phyloP scores from a whole-genome alignment of 306 rosid species.

The Clitoria ternatea region DNA sequence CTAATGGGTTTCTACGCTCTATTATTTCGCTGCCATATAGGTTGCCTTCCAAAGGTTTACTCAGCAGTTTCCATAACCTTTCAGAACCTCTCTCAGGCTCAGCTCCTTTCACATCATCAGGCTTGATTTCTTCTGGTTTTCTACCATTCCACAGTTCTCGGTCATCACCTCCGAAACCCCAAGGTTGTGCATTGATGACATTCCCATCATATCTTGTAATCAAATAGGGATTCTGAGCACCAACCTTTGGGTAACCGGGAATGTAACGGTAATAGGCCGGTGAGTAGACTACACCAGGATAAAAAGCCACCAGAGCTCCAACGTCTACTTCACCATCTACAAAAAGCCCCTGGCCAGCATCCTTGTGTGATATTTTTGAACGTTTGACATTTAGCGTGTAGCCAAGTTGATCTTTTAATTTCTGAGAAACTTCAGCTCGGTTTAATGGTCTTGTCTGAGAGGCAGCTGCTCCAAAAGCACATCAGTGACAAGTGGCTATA shows the following conservation, averaged over 20 bases:
- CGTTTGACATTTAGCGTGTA: slow-evolving; percentile 66
- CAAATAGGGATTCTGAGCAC: slow-evolving; percentile 70
- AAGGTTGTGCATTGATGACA: slow-evolving; percentile 82
- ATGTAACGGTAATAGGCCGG: slow-evolving; percentile 82
- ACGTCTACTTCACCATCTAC: slow-evolving; percentile 69
- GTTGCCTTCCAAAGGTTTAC: slow-evolving; percentile 71
- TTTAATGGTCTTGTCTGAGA: slow-evolving; percentile 55
- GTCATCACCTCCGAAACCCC: slow-evolving; percentile 72
- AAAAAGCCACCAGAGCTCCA: slow-evolving; percentile 74
- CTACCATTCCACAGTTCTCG: slow-evolving; percentile 59
- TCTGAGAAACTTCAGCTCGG: slow-evolving; percentile 56
- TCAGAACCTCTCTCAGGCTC: slow-evolving; percentile 64
- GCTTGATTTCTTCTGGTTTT: slow-evolving; percentile 24
- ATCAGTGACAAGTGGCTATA: slow-evolving; percentile 38
- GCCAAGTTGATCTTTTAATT: slow-evolving; percentile 62
- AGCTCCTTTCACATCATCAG: slow-evolving; percentile 28
- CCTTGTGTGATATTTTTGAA: slow-evolving; percentile 71
- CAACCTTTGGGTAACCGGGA: slow-evolving; percentile 89
- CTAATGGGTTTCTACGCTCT: slow-evolving; percentile 87
- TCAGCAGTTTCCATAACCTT: slow-evolving; percentile 60
- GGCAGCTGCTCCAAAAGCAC: slow-evolving; percentile 64
- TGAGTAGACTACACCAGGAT: slow-evolving; percentile 79
- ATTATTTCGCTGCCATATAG: slow-evolving; percentile 37
- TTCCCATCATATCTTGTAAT: slow-evolving; percentile 81
- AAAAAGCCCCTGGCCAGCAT: slow-evolving; percentile 78